Evolutionary conservation across 805 yeast species (phyloP), one percentile per base, ranked within the genome.

Genomic region (Ogataea dorogensis): DNA sequence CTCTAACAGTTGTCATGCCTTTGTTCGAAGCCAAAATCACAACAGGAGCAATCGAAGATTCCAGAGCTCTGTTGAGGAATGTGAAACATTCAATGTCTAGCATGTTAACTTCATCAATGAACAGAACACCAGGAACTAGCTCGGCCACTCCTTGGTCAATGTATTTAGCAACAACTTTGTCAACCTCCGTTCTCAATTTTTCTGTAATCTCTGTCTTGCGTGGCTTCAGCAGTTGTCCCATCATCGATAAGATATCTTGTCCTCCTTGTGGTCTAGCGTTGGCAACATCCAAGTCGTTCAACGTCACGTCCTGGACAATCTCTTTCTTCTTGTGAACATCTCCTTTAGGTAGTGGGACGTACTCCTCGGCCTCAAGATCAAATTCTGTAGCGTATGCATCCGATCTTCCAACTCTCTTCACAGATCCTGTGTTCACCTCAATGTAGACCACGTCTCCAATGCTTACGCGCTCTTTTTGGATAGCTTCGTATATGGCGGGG

Each of bases 111-210:
- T 93, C 99, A 65, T 93, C 99, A 51, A 93, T 93, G 64, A 93
- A 93, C 52, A 93, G 70, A 12, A 93, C 99, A 53, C 99, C 99
- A 10, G 98, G 98, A 26, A 87, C 87, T 47, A 93, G 87, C 60
- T 91, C 94, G 8, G 98, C 98, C 63, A 93, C 93, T 42, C 98
- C 98, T 70, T 93, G 98, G 66, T 93, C 98, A 55, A 85, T 87
- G 95, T 97, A 93, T 65, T 93, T 97, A 14, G 94, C 95, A 35
- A 93, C 96, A 66, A 93, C 89, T 28, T 89, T 81, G 67, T 93
- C 93, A 59, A 93, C 94, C 68, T 93, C 98, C 51, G 86, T 94
- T 63, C 99, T 80, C 18, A 93, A 88, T 62, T 93, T 97, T 13
- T 93, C 77, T 47, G 97, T 77, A 51, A 93, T 93, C 67, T 93